A percentile compares a stretch with the other conserved stretches of the same genome.
Conservation (phyloP, 257 asterid genomes). For the Petrea volubilis region DNA sequence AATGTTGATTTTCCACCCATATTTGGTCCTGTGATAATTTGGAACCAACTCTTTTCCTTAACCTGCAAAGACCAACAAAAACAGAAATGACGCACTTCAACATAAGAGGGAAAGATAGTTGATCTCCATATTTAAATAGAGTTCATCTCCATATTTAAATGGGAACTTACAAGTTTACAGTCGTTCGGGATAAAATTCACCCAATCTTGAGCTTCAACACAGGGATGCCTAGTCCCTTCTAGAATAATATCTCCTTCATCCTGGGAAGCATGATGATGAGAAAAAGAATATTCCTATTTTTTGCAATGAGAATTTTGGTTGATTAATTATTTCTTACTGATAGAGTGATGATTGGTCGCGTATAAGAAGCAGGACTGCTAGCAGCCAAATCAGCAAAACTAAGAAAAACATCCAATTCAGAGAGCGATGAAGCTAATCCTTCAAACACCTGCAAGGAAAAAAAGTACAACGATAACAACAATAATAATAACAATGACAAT, state of each 20-base stretch:
- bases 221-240: constrained; percentile 97
- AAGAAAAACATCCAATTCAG: constrained; percentile 93
- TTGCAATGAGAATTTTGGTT: constrained; percentile 14
- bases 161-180: constrained; percentile 79
- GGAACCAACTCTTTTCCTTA: constrained; percentile 92
- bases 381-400: constrained; percentile 98
- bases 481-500: background rate
- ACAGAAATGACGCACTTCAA: constrained; percentile 19
- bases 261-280: constrained; percentile 40
- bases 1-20: constrained; percentile 99
- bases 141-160: constrained; percentile 21
- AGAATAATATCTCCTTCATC: constrained; percentile 83
- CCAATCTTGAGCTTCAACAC: constrained; percentile 99
- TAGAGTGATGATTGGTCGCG: constrained; percentile 79
- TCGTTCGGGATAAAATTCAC: constrained; percentile 97
- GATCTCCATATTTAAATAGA: too few species aligned
- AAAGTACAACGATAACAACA: background rate
- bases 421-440: constrained; percentile 67
- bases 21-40: constrained; percentile 97
- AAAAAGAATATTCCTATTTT: constrained; percentile 17
- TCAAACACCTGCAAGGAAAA: constrained; percentile 69
- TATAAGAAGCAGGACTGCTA: constrained; percentile 77
- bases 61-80: constrained; percentile 50
- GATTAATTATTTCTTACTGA: constrained; percentile 49
- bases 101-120: constrained; percentile 11